Evolutionary conservation across 768 basidiomycete genomes (phyloP).

Genomic region (Russula olivacea): DNA sequence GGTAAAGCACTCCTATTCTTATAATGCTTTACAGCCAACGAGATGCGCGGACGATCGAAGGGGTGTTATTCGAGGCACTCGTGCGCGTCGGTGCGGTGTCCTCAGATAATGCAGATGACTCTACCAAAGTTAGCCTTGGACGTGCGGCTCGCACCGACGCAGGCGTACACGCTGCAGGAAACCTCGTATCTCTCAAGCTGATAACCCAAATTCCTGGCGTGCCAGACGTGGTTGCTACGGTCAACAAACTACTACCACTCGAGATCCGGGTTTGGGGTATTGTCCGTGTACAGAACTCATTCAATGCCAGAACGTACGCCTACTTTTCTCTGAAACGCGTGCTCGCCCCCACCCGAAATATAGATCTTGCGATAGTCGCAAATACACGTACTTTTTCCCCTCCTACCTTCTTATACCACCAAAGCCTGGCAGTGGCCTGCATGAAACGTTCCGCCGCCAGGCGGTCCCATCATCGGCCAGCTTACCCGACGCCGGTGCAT

Average conservation of each 20-base stretch:
- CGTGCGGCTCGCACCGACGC: slow-evolving; percentile 95
- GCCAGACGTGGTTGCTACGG: slow-evolving; percentile 56
- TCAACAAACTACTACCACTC: slow-evolving; percentile 86
- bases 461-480: slow-evolving; percentile 29
- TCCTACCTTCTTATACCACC: slow-evolving; percentile 90
- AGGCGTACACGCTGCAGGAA: slow-evolving; percentile 95
- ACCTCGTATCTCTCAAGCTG: slow-evolving; percentile 87
- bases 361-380: slow-evolving; percentile 89
- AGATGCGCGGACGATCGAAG: slow-evolving; percentile 79
- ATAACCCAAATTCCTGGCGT: slow-evolving; percentile 71
- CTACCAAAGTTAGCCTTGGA: slow-evolving; percentile 80
- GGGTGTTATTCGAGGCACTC: slow-evolving; percentile 79
- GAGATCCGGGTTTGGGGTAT: slow-evolving; percentile 92
- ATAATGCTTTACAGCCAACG: slow-evolving; percentile 49
- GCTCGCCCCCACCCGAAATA: neutral
- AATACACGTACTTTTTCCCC: slow-evolving; percentile 97
- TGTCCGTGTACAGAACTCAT: slow-evolving; percentile 72
- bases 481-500: slow-evolving; percentile 6
- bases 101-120: slow-evolving; percentile 86
- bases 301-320: slow-evolving; percentile 67
- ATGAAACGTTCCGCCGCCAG: slow-evolving; percentile 39
- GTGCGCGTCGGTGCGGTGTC: slow-evolving; percentile 92
- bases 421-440: slow-evolving; percentile 63
- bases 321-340: slow-evolving; percentile 3
- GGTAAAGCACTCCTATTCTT: neutral